phyloP scores from a whole-genome alignment of 768 basidiomycete species.

The Leccinum uliginosum region DNA sequence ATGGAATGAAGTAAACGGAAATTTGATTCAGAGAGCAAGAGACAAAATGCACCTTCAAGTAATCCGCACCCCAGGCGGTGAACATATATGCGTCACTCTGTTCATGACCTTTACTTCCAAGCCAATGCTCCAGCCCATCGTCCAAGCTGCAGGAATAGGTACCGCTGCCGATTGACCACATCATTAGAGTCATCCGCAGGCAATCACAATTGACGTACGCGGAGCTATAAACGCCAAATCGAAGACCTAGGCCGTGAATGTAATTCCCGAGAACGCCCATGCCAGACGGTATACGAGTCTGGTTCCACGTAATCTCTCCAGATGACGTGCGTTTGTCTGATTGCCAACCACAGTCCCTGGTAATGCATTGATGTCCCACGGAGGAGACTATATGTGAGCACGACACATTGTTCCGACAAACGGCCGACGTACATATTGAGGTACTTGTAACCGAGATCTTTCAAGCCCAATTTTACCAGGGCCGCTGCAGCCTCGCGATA shows the following conservation, averaged over 20 bases:
- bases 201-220: slow-evolving; percentile 3
- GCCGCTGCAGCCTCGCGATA: slow-evolving; percentile 5
- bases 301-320: slow-evolving; percentile 6
- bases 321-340: background rate
- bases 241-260: slow-evolving; percentile 5
- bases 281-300: slow-evolving; percentile 9
- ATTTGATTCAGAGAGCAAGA: too few relatives aligned
- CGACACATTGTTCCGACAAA: background rate
- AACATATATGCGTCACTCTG: slow-evolving; percentile 5
- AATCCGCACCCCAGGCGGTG: slow-evolving; percentile 4
- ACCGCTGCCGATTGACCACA: background rate
- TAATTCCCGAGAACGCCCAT: slow-evolving; percentile 9
- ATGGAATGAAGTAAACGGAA: too few relatives aligned
- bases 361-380: background rate
- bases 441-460: slow-evolving; percentile 6
- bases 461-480: slow-evolving; percentile 2
- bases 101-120: slow-evolving; percentile 11
- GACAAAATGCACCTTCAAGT: slow-evolving; percentile 8
- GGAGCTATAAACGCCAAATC: slow-evolving; percentile 8
- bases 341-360: slow-evolving; percentile 16
- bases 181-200: background rate
- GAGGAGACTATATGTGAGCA: too few relatives aligned
- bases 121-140: background rate
- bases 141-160: slow-evolving; percentile 1
- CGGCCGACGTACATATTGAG: slow-evolving; percentile 4